phyloP scores from a whole-genome alignment of 2,329 filamentous ascomycete genomes.

The Hymenoscyphus fructigenus region DNA sequence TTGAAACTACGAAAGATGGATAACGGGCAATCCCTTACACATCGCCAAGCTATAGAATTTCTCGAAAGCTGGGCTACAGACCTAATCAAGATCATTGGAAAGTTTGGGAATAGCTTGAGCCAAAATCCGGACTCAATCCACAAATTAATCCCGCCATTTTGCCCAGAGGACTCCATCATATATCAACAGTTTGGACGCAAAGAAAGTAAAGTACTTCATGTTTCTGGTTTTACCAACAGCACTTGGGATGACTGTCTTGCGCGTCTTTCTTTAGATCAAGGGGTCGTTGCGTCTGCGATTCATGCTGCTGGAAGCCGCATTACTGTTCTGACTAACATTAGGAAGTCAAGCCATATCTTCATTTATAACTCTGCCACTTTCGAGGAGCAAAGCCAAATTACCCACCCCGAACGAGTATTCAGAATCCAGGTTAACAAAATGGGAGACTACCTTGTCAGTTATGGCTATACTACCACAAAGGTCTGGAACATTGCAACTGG shows the following conservation, averaged over 20 bases:
- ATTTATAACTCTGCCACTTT: constrained; percentile 29
- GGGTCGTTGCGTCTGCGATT: neutral
- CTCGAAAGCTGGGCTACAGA: constrained; percentile 28
- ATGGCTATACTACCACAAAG: constrained; percentile 32
- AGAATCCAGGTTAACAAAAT: constrained; percentile 28
- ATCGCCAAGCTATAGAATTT: constrained; percentile 14
- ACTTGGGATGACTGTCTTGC: constrained; percentile 9
- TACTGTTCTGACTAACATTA: neutral
- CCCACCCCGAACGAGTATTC: constrained; percentile 10
- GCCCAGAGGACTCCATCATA: constrained; percentile 12
- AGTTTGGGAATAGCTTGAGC: constrained; percentile 13
- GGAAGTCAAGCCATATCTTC: constrained; percentile 15
- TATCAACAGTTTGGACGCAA: constrained; percentile 2
- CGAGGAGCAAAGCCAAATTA: constrained; percentile 17
- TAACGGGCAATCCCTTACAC: no score
- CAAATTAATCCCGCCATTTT: constrained; percentile 17
- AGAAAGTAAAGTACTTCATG: neutral
- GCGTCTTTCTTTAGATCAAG: neutral
- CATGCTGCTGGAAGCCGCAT: neutral
- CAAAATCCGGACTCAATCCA: constrained; percentile 13
- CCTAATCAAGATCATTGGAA: constrained; percentile 12
- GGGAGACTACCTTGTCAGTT: constrained; percentile 31
- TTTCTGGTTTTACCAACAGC: neutral
- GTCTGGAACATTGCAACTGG: constrained; percentile 34
- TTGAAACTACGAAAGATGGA: no score